Percentiles rank a stretch among this genome's conserved stretches.
Conservation (phyloP, 805 yeast genomes). For the Ogataea haglerorum region DNA sequence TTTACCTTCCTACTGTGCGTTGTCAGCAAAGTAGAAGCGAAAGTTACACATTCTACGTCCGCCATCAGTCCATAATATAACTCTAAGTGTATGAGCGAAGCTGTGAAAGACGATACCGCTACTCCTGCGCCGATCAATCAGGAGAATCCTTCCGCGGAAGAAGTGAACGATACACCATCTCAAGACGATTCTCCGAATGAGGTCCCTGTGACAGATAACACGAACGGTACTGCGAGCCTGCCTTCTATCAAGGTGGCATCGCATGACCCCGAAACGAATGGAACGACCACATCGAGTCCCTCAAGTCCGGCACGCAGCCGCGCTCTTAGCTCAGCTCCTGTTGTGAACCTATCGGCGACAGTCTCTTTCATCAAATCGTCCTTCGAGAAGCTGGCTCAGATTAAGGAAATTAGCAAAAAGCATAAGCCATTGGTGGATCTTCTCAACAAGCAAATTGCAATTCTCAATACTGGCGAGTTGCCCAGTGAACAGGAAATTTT, state of each 20-base stretch:
- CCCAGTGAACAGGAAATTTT: constrained; percentile 56
- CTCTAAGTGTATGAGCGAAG: constrained; percentile 5
- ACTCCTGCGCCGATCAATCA: constrained; percentile 9
- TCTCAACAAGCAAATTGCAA: constrained; percentile 40
- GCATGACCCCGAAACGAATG: background rate
- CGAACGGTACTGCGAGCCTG: background rate
- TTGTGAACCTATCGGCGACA: constrained; percentile 28
- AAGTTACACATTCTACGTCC: no score
- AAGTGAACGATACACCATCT: background rate
- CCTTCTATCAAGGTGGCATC: background rate
- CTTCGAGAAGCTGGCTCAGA: constrained; percentile 30
- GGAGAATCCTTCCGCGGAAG: background rate
- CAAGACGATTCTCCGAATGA: no score
- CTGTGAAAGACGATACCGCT: constrained; percentile 2
- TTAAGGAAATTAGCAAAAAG: constrained; percentile 39
- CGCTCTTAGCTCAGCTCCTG: constrained; percentile 11
- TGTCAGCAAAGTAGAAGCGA: constrained; percentile 2
- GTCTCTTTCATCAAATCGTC: constrained; percentile 33
- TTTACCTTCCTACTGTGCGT: constrained; percentile 1
- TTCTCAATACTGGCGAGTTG: constrained; percentile 37
- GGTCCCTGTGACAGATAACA: no score
- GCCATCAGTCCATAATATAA: no score
- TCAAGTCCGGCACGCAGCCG: constrained; percentile 9
- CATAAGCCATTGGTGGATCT: constrained; percentile 39
- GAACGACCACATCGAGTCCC: constrained; percentile 1